Conservation (phyloP, 169 alveolate species). For the Cyclospora cayetanensis region DNA sequence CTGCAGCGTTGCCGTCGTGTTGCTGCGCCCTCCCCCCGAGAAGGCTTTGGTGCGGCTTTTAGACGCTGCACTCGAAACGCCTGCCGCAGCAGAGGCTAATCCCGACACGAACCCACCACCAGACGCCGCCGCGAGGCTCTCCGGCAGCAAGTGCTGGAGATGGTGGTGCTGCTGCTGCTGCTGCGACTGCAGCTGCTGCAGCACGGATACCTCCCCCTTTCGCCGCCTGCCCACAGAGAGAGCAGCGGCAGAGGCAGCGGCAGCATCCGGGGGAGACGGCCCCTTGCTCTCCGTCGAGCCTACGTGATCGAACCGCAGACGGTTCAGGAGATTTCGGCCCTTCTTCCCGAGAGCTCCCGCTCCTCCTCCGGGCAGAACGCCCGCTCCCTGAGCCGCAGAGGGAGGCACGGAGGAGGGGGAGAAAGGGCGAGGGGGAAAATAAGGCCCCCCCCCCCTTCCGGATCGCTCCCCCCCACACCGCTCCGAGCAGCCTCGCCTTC, state of each 20-base stretch:
- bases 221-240: background rate
- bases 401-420: no score
- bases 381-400: no score
- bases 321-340: background rate
- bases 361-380: background rate
- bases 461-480: no score
- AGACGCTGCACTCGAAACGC: background rate
- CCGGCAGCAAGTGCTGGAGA: background rate
- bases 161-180: slow-evolving; percentile 29
- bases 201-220: background rate
- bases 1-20: background rate
- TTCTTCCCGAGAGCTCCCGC: background rate
- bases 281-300: background rate
- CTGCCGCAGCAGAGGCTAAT: slow-evolving; percentile 28
- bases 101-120: background rate
- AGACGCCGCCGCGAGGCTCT: background rate
- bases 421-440: no score
- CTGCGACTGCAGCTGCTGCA: background rate
- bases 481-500: background rate
- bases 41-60: background rate
- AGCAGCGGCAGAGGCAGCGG: background rate
- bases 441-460: no score
- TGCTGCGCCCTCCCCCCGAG: slow-evolving; percentile 25
- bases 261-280: background rate
- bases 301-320: background rate